Conservation (phyloP, 768 basidiomycete genomes). For the Trametes cinnabarina region DNA sequence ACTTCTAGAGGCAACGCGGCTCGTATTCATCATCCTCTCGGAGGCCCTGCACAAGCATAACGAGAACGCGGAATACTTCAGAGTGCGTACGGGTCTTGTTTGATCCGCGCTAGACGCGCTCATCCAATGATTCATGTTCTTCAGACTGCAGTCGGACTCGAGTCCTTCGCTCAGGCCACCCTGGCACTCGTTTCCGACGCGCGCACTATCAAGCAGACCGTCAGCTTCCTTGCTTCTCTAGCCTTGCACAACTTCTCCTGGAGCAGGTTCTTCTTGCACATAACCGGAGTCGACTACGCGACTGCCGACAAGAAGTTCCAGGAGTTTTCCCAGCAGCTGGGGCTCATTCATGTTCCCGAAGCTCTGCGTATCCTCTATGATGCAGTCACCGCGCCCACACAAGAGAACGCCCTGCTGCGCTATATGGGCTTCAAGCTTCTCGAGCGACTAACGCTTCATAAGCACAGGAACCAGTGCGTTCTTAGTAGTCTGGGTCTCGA, state of each 20-base stretch:
- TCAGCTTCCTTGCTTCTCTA: conserved; percentile 69
- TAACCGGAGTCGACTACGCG: conserved; percentile 41
- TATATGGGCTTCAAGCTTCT: conserved; percentile 58
- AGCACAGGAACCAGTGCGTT: conserved; percentile 69
- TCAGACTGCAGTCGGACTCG: conserved; percentile 62
- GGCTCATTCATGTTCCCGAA: conserved; percentile 55
- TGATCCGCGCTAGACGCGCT: not conserved
- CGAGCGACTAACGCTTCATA: conserved; percentile 57
- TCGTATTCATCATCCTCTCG: conserved; percentile 63
- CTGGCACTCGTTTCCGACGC: conserved; percentile 47
- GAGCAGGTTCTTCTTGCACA: conserved; percentile 50
- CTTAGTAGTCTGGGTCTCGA: conserved; percentile 60
- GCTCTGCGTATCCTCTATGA: conserved; percentile 63
- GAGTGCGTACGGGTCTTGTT: conserved; percentile 42
- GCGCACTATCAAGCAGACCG: conserved; percentile 48
- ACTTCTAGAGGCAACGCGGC: conserved; percentile 51
- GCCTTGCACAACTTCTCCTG: conserved; percentile 64
- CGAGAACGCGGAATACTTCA: conserved; percentile 62
- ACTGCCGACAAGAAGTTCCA: conserved; percentile 45
- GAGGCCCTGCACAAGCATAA: conserved; percentile 59
- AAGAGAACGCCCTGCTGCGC: conserved; percentile 42
- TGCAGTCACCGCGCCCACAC: conserved; percentile 37
- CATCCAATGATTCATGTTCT: not conserved
- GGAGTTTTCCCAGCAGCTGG: conserved; percentile 39
- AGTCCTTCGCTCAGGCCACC: conserved; percentile 59